Evolutionary conservation across 208 protist species (phyloP).

Genomic region (Vickermania ingenoplastis): DNA sequence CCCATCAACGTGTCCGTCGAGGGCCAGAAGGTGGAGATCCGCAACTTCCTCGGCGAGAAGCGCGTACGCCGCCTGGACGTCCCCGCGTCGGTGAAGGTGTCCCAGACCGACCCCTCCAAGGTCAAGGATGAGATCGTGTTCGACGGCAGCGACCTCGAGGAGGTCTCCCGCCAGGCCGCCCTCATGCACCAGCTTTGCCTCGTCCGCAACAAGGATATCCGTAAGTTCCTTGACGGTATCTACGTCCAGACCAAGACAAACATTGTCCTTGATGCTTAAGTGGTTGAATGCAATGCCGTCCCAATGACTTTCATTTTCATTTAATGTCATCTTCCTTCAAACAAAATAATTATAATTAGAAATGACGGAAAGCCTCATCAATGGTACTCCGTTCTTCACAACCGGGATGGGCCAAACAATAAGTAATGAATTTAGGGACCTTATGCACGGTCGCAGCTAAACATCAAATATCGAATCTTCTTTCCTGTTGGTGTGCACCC

Average conservation of each 20-base stretch:
- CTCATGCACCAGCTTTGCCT: constrained; percentile 93
- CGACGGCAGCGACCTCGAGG: constrained; percentile 91
- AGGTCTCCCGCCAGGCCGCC: constrained; percentile 91
- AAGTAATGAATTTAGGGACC: too few relatives aligned
- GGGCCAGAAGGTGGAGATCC: constrained; percentile 94
- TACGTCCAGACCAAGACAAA: constrained; percentile 96
- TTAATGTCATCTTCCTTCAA: too few relatives aligned
- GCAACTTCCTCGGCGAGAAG: constrained; percentile 99
- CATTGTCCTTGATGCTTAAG: constrained; percentile 51
- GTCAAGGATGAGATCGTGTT: constrained; percentile 98
- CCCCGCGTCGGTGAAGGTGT: constrained; percentile 84
- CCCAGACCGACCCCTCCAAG: constrained; percentile 68
- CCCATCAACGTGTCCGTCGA: constrained; percentile 96
- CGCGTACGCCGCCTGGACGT: constrained; percentile 87
- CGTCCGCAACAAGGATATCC: constrained; percentile 99
- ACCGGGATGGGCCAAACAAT: too few relatives aligned
- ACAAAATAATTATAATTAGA: too few relatives aligned
- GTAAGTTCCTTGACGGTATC: constrained; percentile 99
- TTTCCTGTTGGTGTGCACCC: not conserved
- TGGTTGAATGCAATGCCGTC: too few relatives aligned
- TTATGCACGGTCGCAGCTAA: too few relatives aligned
- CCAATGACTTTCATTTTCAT: constrained; percentile 2
- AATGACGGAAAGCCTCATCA: too few relatives aligned
- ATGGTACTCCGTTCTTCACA: too few relatives aligned
- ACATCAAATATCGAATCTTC: too few relatives aligned